Evolutionary conservation across 257 asterid species (phyloP).

Genomic region (Rehmannia glutinosa): DNA sequence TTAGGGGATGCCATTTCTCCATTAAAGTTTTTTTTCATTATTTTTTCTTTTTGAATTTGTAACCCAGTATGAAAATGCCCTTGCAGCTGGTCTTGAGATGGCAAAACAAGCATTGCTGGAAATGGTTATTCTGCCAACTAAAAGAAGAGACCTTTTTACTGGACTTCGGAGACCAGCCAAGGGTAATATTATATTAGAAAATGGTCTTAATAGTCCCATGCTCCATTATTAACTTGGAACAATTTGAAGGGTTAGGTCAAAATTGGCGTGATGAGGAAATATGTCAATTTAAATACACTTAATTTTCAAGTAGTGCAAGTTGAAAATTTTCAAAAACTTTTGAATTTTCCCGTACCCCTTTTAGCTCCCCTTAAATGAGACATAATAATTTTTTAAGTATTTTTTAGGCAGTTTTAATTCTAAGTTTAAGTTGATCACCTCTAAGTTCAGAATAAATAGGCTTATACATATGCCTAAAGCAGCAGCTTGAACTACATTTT

Average conservation of each 20-base stretch:
- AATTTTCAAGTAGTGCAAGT: not conserved
- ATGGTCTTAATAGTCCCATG: not conserved
- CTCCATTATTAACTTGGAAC: not conserved
- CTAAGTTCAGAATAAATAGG: not conserved
- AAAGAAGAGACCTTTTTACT: constrained; percentile 92
- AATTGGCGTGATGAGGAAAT: not conserved
- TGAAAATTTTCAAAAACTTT: not conserved
- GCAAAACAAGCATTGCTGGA: constrained; percentile 94
- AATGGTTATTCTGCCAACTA: constrained; percentile 96
- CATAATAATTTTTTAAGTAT: not conserved
- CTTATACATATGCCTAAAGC: not conserved
- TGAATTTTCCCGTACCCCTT: not conserved
- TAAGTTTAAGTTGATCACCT: not conserved
- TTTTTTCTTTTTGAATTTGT: not conserved
- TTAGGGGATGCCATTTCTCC: constrained; percentile 34
- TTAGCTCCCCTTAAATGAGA: not conserved
- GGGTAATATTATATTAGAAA: constrained; percentile 46
- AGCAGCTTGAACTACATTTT: constrained; percentile 2
- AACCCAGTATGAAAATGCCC: constrained; percentile 15
- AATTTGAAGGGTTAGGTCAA: not conserved
- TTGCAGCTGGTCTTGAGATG: constrained; percentile 96
- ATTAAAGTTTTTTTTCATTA: not conserved
- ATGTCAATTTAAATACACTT: not conserved
- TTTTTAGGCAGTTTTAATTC: not conserved
- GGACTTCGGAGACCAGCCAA: constrained; percentile 94